Percentiles rank a stretch among this genome's conserved stretches.
Conservation (phyloP, 2,329 filamentous ascomycete species). For the Colletotrichum cordylinicola region DNA sequence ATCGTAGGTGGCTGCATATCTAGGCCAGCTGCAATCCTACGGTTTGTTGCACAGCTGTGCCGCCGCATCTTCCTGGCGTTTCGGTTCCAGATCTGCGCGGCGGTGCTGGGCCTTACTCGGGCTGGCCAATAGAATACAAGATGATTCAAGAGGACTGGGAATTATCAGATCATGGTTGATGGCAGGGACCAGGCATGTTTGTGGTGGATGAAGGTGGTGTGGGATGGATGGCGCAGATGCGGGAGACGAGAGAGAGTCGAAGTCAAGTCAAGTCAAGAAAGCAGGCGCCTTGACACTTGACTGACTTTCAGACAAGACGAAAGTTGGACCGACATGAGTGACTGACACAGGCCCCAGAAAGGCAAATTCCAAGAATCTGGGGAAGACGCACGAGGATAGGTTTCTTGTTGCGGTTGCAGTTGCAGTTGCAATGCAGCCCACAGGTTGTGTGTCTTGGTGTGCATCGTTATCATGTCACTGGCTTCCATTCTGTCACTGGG, state of each 20-base stretch:
- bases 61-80: neutral
- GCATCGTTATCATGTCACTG: neutral
- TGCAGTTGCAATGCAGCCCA: neutral
- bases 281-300: neutral
- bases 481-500: neutral
- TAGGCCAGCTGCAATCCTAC: neutral
- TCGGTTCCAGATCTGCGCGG: constrained; percentile 6
- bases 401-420: neutral
- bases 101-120: neutral
- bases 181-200: neutral
- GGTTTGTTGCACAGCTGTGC: constrained; percentile 1
- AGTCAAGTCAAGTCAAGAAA: neutral
- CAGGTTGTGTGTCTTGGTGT: neutral
- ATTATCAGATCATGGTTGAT: constrained; percentile 15
- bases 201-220: neutral
- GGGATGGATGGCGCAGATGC: neutral
- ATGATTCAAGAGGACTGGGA: neutral
- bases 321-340: neutral
- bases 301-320: neutral
- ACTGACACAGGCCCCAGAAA: neutral
- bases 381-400: neutral
- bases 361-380: neutral
- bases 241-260: neutral
- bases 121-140: neutral
- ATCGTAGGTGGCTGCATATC: neutral